These are phyloP conservation scores for Xylariaceae sp. DNA, from an alignment of 2,329 filamentous ascomycete species.

Conservation along the genomic window DNA sequence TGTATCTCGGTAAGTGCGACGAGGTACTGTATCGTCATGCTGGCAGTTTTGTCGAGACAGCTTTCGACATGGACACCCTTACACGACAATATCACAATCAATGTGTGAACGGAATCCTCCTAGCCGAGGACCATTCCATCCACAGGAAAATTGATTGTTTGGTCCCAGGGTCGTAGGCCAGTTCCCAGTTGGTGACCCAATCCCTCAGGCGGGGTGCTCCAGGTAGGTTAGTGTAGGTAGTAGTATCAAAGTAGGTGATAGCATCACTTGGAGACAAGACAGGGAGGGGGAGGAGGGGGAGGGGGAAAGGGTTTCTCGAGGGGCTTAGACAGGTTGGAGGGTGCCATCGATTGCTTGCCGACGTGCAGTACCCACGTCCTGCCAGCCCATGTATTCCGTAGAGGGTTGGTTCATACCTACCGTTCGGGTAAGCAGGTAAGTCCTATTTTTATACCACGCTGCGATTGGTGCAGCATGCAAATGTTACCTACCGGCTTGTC, in stretches of 20 bases:
- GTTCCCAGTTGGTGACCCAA: conserved; percentile 3
- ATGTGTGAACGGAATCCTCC: conserved; percentile 11
- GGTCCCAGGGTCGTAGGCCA: conserved; percentile 2
- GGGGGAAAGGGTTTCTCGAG: conserved; percentile 10
- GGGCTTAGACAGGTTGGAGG: not conserved
- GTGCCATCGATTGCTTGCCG: conserved; percentile 11
- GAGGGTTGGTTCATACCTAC: not conserved
- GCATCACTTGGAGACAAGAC: not conserved
- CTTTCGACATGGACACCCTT: too few species aligned
- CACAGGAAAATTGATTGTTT: conserved; percentile 11
- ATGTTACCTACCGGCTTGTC: not conserved
- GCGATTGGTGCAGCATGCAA: conserved; percentile 4
- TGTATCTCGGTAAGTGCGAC: too few species aligned
- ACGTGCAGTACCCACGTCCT: not conserved
- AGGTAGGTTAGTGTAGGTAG: not conserved
- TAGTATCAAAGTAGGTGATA: not conserved
- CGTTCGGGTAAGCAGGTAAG: conserved; percentile 7
- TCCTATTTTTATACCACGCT: conserved; percentile 21
- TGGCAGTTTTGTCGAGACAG: not conserved
- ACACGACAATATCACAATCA: not conserved
- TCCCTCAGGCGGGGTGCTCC: conserved; percentile 6
- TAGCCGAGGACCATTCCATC: conserved; percentile 12
- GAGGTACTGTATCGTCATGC: not conserved
- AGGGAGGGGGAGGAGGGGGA: conserved; percentile 9
- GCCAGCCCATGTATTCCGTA: too few species aligned